A percentile compares a stretch with the other conserved stretches of the same genome.
Conservation (phyloP, 2,329 filamentous ascomycete genomes). For the Stagonosporopsis chrysanthemi region DNA sequence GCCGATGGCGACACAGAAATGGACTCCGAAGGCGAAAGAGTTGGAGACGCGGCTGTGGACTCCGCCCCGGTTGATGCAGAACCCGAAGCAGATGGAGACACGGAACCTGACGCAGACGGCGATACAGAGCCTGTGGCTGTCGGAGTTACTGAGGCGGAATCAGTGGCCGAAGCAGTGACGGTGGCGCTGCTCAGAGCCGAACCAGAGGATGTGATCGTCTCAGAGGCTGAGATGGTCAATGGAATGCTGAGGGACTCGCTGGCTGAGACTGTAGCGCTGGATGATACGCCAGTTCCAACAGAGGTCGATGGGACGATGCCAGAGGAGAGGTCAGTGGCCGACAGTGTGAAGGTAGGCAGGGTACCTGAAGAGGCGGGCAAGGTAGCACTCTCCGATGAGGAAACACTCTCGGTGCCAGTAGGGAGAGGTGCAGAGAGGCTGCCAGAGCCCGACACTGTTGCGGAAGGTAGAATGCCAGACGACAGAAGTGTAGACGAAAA, state of each 20-base stretch:
- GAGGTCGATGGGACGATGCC: conserved; percentile 9
- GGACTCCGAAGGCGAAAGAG: conserved; percentile 17
- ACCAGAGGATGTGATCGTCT: conserved; percentile 18
- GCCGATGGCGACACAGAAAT: conserved; percentile 9
- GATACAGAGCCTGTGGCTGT: conserved; percentile 5
- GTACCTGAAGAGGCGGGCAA: conserved; percentile 19
- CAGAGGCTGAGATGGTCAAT: conserved; percentile 31
- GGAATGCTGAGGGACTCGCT: conserved; percentile 26
- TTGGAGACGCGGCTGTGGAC: conserved; percentile 4
- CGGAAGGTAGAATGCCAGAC: conserved; percentile 21
- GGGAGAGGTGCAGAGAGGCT: conserved; percentile 12
- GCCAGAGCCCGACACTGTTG: conserved; percentile 9
- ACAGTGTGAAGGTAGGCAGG: conserved; percentile 20
- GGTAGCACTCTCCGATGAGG: conserved; percentile 9
- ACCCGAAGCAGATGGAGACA: background rate
- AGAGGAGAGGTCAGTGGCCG: conserved; percentile 20
- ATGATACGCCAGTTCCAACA: conserved; percentile 11
- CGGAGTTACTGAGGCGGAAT: conserved; percentile 1
- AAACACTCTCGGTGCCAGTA: conserved; percentile 10
- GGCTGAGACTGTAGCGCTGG: conserved; percentile 11
- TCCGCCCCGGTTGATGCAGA: conserved; percentile 4
- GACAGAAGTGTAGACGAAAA: conserved; percentile 17
- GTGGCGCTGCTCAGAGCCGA: conserved; percentile 11
- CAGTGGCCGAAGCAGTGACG: conserved; percentile 1
- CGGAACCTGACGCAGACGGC: conserved; percentile 1